A percentile compares a stretch with the other conserved stretches of the same genome.
Evolutionary conservation across 2,329 filamentous ascomycete species (phyloP).

Genomic region (Trichoderma arundinaceum): DNA sequence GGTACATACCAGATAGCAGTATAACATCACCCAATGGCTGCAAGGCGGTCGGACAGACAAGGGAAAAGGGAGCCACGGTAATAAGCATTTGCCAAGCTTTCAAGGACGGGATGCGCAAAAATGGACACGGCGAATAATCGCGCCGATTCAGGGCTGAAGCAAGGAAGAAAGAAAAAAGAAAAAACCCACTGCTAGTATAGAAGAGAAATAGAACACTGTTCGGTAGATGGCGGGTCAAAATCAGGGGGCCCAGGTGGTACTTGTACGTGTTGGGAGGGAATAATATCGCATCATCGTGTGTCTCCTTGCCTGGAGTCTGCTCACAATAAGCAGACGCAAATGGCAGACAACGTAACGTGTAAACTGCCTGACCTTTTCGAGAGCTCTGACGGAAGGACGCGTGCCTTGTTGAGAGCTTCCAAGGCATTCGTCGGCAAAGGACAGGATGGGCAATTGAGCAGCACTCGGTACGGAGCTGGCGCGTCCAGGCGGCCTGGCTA

Average conservation of each 20-base stretch:
- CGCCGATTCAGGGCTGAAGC: constrained; percentile 4
- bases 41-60: no score
- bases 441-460: background rate
- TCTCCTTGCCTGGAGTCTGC: background rate
- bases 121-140: background rate
- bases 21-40: no score
- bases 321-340: background rate
- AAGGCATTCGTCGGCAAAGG: constrained; percentile 1
- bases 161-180: background rate
- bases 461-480: background rate
- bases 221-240: constrained; percentile 4
- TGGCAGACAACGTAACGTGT: background rate
- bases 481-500: background rate
- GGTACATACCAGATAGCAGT: no score
- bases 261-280: background rate
- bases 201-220: background rate
- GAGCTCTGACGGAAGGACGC: no score
- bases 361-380: no score
- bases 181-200: background rate
- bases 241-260: background rate
- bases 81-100: constrained; percentile 6
- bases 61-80: no score
- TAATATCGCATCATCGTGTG: constrained; percentile 13
- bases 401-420: background rate
- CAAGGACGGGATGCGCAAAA: background rate